A percentile compares a stretch with the other conserved stretches of the same genome.
phyloP scores from a whole-genome alignment of 23 red algal genomes.

The Pyropia yezoensis region DNA sequence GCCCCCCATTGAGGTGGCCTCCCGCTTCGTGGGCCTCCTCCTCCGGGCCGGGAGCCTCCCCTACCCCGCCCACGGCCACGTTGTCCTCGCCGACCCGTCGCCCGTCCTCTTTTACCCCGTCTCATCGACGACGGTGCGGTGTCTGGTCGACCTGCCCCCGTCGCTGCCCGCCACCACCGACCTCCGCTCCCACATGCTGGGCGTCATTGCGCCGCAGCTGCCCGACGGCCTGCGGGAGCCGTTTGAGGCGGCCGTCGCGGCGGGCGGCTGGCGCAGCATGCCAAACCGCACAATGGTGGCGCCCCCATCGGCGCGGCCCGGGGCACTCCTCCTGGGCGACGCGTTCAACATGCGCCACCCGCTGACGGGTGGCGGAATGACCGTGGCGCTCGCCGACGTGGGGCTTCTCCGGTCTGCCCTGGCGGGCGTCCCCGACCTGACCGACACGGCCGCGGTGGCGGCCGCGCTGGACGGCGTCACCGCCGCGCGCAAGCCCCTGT shows the following conservation, averaged over 20 bases:
- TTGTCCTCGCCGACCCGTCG: slow-evolving; percentile 78
- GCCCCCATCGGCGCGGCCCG: slow-evolving; percentile 40
- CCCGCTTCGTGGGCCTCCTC: slow-evolving; percentile 83
- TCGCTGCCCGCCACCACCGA: not conserved
- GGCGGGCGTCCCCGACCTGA: slow-evolving; percentile 27
- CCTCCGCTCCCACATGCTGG: slow-evolving; percentile 52
- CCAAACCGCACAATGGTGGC: slow-evolving; percentile 99
- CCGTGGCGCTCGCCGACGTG: slow-evolving; percentile 89
- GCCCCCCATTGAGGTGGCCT: slow-evolving; percentile 54
- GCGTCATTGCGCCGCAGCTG: slow-evolving; percentile 81
- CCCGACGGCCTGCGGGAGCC: slow-evolving; percentile 49
- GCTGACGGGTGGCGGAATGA: slow-evolving; percentile 98
- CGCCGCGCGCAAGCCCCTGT: slow-evolving; percentile 43
- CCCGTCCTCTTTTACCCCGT: slow-evolving; percentile 95
- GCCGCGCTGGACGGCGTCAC: slow-evolving; percentile 44
- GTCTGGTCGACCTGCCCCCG: slow-evolving; percentile 85
- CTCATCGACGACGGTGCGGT: slow-evolving; percentile 74
- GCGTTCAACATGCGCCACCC: slow-evolving; percentile 99
- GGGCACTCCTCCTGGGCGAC: slow-evolving; percentile 88
- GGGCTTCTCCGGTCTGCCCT: slow-evolving; percentile 50
- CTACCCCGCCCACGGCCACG: slow-evolving; percentile 90
- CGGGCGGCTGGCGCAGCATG: slow-evolving; percentile 56
- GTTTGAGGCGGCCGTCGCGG: slow-evolving; percentile 37
- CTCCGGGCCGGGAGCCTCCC: slow-evolving; percentile 45
- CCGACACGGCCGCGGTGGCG: slow-evolving; percentile 28